Conservation (phyloP, 2,329 filamentous ascomycete genomes). For the Botryotinia calthae region DNA sequence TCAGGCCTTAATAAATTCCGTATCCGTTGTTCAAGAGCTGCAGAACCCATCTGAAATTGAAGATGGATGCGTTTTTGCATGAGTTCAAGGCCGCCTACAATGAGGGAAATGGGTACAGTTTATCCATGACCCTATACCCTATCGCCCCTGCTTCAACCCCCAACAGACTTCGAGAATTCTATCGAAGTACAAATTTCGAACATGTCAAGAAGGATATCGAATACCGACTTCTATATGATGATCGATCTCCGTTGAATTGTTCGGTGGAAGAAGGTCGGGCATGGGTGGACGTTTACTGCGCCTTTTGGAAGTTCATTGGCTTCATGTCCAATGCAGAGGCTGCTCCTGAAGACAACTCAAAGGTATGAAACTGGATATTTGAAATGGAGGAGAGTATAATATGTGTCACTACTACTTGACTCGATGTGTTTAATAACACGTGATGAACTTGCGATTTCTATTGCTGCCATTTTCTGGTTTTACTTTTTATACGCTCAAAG, state of each 20-base stretch:
- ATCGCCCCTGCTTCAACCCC: slow-evolving; percentile 60
- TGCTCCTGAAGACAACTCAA: slow-evolving; percentile 38
- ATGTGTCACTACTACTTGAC: not conserved
- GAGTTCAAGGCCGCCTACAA: slow-evolving; percentile 70
- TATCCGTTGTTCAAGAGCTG: not conserved
- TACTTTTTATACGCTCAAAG: not conserved
- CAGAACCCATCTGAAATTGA: not conserved
- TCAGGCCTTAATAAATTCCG: not conserved
- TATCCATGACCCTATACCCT: slow-evolving; percentile 75
- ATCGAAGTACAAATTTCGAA: slow-evolving; percentile 67
- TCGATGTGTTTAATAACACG: not conserved
- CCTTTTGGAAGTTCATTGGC: slow-evolving; percentile 80
- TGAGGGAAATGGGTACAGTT: slow-evolving; percentile 63
- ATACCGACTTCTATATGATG: slow-evolving; percentile 64
- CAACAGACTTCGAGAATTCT: slow-evolving; percentile 66
- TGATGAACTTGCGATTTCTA: slow-evolving; percentile 1
- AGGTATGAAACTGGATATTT: slow-evolving; percentile 27
- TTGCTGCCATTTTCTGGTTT: not conserved
- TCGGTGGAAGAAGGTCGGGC: slow-evolving; percentile 61
- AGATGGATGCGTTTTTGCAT: slow-evolving; percentile 71
- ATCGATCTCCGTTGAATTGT: slow-evolving; percentile 36
- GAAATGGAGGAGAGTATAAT: not conserved
- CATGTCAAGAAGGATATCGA: slow-evolving; percentile 62
- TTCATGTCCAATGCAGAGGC: slow-evolving; percentile 68
- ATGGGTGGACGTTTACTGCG: slow-evolving; percentile 84